Evolutionary conservation across 352 stramenopile species (phyloP).

Genomic region (Phytophthora multivora): DNA sequence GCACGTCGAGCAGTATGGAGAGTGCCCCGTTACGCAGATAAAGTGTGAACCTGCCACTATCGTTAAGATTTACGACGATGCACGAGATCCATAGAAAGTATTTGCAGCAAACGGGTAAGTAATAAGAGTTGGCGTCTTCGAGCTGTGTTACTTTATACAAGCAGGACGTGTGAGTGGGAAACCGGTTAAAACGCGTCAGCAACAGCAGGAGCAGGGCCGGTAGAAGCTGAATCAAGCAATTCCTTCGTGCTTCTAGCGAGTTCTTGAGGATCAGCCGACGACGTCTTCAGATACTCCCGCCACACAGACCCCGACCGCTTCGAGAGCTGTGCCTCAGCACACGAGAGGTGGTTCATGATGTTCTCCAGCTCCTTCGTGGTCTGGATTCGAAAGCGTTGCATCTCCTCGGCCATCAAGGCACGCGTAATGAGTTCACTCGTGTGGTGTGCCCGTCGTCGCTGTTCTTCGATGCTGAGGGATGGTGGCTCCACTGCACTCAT

Average conservation of each 20-base stretch:
- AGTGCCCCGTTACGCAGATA: slow-evolving; percentile 82
- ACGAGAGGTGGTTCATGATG: slow-evolving; percentile 65
- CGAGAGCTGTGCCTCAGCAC: slow-evolving; percentile 58
- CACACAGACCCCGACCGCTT: slow-evolving; percentile 58
- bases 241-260: slow-evolving; percentile 51
- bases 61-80: slow-evolving; percentile 87
- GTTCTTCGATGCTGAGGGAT: slow-evolving; percentile 39
- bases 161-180: not conserved
- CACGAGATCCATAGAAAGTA: slow-evolving; percentile 29
- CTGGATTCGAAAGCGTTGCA: slow-evolving; percentile 54
- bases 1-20: slow-evolving; percentile 68
- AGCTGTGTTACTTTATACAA: too few relatives aligned
- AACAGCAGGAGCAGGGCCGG: slow-evolving; percentile 5
- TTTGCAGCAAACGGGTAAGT: slow-evolving; percentile 4
- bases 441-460: slow-evolving; percentile 47
- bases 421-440: slow-evolving; percentile 52
- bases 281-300: slow-evolving; percentile 56
- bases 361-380: slow-evolving; percentile 48
- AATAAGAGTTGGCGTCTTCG: not conserved
- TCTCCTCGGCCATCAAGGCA: slow-evolving; percentile 67
- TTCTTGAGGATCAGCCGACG: slow-evolving; percentile 36
- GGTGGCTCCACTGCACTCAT: slow-evolving; percentile 40
- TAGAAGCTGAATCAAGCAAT: slow-evolving; percentile 35
- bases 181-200: slow-evolving; percentile 19
- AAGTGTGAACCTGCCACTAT: slow-evolving; percentile 67